phyloP scores from a whole-genome alignment of 768 basidiomycete species.

The Daedalea quercina region DNA sequence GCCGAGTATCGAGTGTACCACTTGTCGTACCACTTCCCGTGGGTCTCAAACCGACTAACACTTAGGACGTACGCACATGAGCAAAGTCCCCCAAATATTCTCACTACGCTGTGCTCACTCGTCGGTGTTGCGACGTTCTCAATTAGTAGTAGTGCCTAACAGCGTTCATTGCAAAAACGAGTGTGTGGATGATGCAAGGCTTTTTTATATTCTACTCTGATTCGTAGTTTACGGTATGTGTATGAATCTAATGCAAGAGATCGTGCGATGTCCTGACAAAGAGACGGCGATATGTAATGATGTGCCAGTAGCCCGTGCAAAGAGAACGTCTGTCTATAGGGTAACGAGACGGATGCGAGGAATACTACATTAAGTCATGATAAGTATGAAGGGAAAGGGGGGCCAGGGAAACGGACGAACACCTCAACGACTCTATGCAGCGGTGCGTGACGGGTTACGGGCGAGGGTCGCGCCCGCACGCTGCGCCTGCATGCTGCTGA shows the following conservation, averaged over 20 bases:
- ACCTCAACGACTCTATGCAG: conserved; percentile 25
- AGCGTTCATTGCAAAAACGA: too few relatives aligned
- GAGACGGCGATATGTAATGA: background rate
- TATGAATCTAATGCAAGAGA: background rate
- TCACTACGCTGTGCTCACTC: too few relatives aligned
- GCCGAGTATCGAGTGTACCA: too few relatives aligned
- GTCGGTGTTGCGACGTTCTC: too few relatives aligned
- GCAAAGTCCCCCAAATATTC: too few relatives aligned
- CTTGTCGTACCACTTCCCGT: too few relatives aligned
- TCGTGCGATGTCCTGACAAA: background rate
- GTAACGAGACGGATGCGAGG: background rate
- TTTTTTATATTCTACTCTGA: background rate
- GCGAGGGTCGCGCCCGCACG: conserved; percentile 70
- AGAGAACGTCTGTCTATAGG: background rate
- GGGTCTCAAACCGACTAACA: too few relatives aligned
- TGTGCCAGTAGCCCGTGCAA: background rate
- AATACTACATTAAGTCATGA: background rate
- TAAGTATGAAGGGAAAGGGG: background rate
- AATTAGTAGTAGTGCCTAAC: too few relatives aligned
- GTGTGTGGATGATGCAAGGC: background rate
- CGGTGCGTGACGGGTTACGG: conserved; percentile 56
- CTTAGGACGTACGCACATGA: too few relatives aligned
- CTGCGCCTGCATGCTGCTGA: conserved; percentile 81
- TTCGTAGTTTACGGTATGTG: background rate
- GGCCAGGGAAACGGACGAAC: background rate